Evolutionary conservation across 257 asterid species (phyloP).

Genomic region (Linaria vulgaris): DNA sequence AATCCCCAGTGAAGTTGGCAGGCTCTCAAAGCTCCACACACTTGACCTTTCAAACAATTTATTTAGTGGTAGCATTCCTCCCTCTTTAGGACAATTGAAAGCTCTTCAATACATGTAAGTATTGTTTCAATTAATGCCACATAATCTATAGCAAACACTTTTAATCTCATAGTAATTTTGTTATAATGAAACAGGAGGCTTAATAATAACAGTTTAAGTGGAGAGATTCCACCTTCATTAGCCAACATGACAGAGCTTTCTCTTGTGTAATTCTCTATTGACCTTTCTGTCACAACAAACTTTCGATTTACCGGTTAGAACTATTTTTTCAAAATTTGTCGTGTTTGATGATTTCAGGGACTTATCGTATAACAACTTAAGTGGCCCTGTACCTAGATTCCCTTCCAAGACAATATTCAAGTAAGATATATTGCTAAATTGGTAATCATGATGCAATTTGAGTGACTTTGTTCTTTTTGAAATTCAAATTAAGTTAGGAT

Average conservation of each 20-base stretch:
- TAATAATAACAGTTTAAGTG: conserved; percentile 79
- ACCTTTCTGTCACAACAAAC: not conserved
- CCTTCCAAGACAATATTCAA: conserved; percentile 83
- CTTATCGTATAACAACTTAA: conserved; percentile 91
- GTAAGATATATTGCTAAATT: conserved; percentile 40
- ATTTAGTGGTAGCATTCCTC: conserved; percentile 69
- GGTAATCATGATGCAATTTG: not conserved
- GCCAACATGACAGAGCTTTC: conserved; percentile 76
- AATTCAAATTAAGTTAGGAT: conserved; percentile 20
- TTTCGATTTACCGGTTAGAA: not conserved
- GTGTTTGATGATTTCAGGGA: conserved; percentile 52
- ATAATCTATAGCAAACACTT: not conserved
- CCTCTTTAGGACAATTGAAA: conserved; percentile 56
- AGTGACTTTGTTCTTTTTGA: not conserved
- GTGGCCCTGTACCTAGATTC: conserved; percentile 76
- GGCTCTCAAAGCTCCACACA: conserved; percentile 76
- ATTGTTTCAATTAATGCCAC: not conserved
- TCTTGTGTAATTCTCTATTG: conserved; percentile 57
- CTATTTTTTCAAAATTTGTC: conserved; percentile 12
- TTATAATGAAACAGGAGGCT: conserved; percentile 61
- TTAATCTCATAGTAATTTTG: conserved; percentile 15
- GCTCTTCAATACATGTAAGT: conserved; percentile 79
- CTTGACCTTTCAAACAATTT: conserved; percentile 83
- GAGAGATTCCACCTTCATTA: conserved; percentile 71
- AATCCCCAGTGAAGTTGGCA: conserved; percentile 71